Evolutionary conservation across 768 basidiomycete genomes (phyloP).

Genomic region (Mycena crocata): DNA sequence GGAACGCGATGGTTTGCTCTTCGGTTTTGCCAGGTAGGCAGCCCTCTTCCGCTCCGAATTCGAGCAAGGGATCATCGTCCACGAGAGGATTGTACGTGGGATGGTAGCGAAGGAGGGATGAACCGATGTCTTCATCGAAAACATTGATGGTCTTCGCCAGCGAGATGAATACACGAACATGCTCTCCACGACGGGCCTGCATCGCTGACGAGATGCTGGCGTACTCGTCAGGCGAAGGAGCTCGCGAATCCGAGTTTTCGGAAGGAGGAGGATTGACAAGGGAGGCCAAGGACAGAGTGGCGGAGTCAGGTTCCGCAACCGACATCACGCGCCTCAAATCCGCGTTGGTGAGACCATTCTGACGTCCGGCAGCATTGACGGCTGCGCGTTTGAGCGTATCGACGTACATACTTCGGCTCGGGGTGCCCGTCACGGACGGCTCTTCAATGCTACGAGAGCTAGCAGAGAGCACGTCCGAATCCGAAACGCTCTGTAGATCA

Average conservation of each 20-base stretch:
- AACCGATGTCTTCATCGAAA: not conserved
- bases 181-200: not conserved
- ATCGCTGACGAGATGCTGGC: not conserved
- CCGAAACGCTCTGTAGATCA: not conserved
- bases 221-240: not conserved
- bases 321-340: not conserved
- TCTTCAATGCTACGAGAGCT: not conserved
- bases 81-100: not conserved
- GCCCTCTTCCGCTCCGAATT: conserved; percentile 4
- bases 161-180: not conserved
- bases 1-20: not conserved
- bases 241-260: not conserved
- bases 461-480: not conserved
- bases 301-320: not conserved
- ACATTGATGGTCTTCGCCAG: not conserved
- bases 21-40: conserved; percentile 6
- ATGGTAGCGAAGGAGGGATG: not conserved
- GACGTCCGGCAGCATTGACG: too few relatives aligned
- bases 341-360: not conserved
- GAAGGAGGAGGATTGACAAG: not conserved
- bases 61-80: conserved; percentile 17
- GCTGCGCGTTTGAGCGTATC: not conserved
- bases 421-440: not conserved
- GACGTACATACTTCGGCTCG: not conserved
- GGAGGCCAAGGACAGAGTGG: not conserved